phyloP scores from a whole-genome alignment of 345 rosid species.

The Nasturtium officinale region DNA sequence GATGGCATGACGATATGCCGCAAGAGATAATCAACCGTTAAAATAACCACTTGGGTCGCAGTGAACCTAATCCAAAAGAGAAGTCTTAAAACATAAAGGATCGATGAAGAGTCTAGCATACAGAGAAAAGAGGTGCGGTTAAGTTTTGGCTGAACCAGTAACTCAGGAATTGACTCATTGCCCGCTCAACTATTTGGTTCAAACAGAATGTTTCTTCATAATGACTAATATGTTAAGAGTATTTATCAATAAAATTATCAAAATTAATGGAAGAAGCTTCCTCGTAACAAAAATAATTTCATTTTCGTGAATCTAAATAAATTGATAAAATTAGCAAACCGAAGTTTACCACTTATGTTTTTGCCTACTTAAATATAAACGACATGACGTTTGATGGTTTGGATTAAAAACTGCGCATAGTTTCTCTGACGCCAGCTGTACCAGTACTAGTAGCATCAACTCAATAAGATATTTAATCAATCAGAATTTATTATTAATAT shows the following conservation, averaged over 20 bases:
- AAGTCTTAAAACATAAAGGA: neutral
- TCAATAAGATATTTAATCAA: too few species aligned
- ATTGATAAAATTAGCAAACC: neutral
- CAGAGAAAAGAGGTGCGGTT: neutral
- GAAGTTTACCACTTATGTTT: neutral
- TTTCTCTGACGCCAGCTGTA: neutral
- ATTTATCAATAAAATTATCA: neutral
- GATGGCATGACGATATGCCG: conserved; percentile 90
- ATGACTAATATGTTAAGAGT: neutral
- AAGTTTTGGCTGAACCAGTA: neutral
- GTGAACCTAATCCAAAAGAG: conserved; percentile 7
- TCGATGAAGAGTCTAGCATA: neutral
- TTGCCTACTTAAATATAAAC: neutral
- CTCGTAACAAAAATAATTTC: too few species aligned
- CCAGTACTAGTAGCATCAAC: too few species aligned
- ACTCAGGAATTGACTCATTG: neutral
- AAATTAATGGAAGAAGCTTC: neutral
- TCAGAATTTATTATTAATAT: too few species aligned
- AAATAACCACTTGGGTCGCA: neutral
- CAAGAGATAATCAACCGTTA: conserved; percentile 51
- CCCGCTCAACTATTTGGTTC: neutral
- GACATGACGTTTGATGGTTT: conserved; percentile 17
- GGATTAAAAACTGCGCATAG: neutral
- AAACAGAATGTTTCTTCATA: neutral
- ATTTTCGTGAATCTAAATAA: too few species aligned